Base-by-base conservation (phyloP, 805 yeast species). In the Yarrowia hollandica region DNA sequence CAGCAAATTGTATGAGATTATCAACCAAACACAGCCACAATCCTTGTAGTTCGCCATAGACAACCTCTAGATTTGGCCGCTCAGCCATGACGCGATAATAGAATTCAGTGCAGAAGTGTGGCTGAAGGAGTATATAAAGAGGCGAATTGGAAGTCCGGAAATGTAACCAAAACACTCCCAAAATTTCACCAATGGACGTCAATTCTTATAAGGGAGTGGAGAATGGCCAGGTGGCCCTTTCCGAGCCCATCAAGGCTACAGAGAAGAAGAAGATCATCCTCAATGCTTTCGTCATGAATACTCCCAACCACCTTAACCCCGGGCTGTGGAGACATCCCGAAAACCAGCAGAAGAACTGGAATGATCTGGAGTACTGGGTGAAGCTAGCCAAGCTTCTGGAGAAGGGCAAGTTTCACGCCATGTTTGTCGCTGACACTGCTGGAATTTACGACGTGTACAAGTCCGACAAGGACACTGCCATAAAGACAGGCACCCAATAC, bases 391-490 rank as follows among this genome's bases (percentile, higher is more conserved):
- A 72, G 50, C 50, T 68, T 34, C 65, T 73, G 16, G 79, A 75
- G 60, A 64, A 61, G 37, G 77, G 75, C 0, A 75, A 75, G 63
- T 67, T 75, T 62, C 72, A 72, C 55, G 70, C 73, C 9, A 60
- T 75, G 23, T 75, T 75, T 62, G 62, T 75, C 54, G 78, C 78
- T 16, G 79, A 75, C 61, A 73, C 72, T 16, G 61, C 74, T 34
- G 77, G 75, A 1, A 71, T 69, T 0, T 75, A 74, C 58, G 78
- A 75, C 60, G 76, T 74, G 9, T 75, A 72, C 62, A 69, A 73
- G 61, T 10, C 39, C 11, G 74, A 74, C 62, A 66, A 71, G 38
- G 67, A 63, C 14, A 73, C 73, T 8, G 50, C 77, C 35, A 74
- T 77, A 8, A 65, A 55, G 46, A 57, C 67, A 0, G 75, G 71